These are phyloP conservation scores for Pistacia atlantica DNA, from an alignment of 345 rosid species.

Conservation along the genomic window DNA sequence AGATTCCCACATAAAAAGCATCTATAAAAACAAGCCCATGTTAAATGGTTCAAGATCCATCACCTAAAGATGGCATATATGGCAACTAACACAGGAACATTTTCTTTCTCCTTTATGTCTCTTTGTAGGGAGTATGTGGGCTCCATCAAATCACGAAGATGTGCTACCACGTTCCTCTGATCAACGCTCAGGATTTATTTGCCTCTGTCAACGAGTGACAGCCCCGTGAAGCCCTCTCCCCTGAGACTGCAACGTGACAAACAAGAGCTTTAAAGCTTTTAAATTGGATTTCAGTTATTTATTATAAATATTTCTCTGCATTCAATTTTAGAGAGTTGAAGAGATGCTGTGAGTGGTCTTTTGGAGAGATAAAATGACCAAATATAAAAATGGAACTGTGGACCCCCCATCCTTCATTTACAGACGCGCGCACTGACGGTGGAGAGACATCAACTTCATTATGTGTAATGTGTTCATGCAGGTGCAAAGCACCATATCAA, in stretches of 20 bases:
- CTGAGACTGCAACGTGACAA: slow-evolving; percentile 13
- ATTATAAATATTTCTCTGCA: neutral
- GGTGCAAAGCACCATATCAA: neutral
- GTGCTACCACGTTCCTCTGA: slow-evolving; percentile 5
- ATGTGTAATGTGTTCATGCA: neutral
- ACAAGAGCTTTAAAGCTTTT: neutral
- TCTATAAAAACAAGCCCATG: neutral
- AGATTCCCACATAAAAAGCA: neutral
- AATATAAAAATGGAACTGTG: neutral
- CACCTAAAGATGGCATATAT: neutral
- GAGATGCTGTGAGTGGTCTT: neutral
- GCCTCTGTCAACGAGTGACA: neutral
- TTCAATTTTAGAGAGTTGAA: neutral
- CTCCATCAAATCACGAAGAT: neutral
- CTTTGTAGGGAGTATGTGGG: neutral
- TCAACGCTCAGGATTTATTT: slow-evolving; percentile 2
- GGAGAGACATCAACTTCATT: neutral
- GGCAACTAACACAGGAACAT: neutral
- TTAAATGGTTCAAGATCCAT: slow-evolving; percentile 18
- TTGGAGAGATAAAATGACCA: neutral
- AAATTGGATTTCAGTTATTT: slow-evolving; percentile 11
- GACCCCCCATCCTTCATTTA: neutral
- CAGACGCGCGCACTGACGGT: neutral
- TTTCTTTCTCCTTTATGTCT: neutral
- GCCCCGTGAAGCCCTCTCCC: neutral